These are phyloP conservation scores for Cyclotella choctawhatcheeana DNA, from an alignment of 108 stramenopile genomes.

Conservation along the genomic window DNA sequence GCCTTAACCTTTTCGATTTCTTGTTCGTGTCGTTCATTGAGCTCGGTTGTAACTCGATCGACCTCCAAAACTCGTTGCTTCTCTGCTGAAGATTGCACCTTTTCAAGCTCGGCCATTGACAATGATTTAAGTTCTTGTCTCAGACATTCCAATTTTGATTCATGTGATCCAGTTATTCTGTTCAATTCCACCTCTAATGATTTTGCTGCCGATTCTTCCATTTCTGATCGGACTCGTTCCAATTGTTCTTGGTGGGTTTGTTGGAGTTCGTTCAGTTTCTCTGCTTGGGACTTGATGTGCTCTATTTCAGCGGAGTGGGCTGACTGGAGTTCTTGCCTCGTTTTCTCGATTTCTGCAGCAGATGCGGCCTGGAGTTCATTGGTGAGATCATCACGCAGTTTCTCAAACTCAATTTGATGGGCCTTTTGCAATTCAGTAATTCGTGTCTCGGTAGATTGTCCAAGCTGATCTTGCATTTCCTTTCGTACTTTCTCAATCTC, in stretches of 20 bases:
- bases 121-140: constrained; percentile 18
- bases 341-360: constrained; percentile 14
- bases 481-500: constrained; percentile 35
- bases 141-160: constrained; percentile 42
- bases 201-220: constrained; percentile 37
- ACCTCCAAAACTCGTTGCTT: neutral
- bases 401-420: constrained; percentile 22
- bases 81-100: constrained; percentile 12
- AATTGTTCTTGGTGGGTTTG: constrained; percentile 26
- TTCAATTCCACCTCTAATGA: constrained; percentile 39
- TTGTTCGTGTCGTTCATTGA: constrained; percentile 17
- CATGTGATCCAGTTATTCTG: constrained; percentile 27
- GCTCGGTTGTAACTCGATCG: too few relatives aligned
- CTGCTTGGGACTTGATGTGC: constrained; percentile 10
- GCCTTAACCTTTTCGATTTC: constrained; percentile 39
- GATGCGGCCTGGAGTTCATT: constrained; percentile 17
- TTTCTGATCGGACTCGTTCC: constrained; percentile 31
- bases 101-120: constrained; percentile 23
- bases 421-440: neutral
- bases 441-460: constrained; percentile 7
- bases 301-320: constrained; percentile 21
- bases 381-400: constrained; percentile 15
- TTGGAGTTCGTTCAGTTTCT: constrained; percentile 20
- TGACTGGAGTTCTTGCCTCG: constrained; percentile 12
- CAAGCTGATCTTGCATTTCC: constrained; percentile 27